phyloP scores from a whole-genome alignment of 768 basidiomycete species.

The Tylopilus felleus region DNA sequence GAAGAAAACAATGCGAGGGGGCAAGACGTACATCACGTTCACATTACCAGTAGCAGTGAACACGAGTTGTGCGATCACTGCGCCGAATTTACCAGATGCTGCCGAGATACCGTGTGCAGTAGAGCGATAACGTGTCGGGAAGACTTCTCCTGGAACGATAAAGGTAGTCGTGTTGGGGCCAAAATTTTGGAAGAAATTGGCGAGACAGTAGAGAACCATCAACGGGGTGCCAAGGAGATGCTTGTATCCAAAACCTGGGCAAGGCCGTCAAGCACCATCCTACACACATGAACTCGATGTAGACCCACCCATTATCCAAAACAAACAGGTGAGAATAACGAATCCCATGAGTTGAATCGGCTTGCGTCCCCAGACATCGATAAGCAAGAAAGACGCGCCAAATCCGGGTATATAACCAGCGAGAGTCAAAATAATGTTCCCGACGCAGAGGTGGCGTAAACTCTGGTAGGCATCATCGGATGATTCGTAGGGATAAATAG shows the following conservation, averaged over 20 bases:
- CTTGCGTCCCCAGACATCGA: not conserved
- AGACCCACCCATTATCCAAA: not conserved
- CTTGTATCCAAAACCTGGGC: not conserved
- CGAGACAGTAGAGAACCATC: not conserved
- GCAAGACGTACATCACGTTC: not conserved
- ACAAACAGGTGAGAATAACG: not conserved
- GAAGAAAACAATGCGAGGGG: not conserved
- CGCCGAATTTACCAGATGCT: not conserved
- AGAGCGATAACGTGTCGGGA: not conserved
- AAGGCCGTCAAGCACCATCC: not conserved
- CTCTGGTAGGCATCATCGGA: not conserved
- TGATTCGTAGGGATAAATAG: not conserved
- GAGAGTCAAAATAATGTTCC: not conserved
- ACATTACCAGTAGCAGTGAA: not conserved
- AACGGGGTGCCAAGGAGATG: not conserved
- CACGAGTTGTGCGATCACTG: not conserved
- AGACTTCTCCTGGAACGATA: not conserved
- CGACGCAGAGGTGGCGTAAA: not conserved
- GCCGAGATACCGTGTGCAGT: not conserved
- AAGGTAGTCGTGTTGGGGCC: not conserved
- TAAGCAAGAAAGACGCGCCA: not conserved
- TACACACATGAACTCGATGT: not conserved
- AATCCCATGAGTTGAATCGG: not conserved
- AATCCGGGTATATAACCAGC: not conserved
- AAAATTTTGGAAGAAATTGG: not conserved